Percentiles rank a stretch among this genome's conserved stretches.
Evolutionary conservation across 371 early-diverging fungal genomes (phyloP).

Genomic region (Rhizopus microsporus): DNA sequence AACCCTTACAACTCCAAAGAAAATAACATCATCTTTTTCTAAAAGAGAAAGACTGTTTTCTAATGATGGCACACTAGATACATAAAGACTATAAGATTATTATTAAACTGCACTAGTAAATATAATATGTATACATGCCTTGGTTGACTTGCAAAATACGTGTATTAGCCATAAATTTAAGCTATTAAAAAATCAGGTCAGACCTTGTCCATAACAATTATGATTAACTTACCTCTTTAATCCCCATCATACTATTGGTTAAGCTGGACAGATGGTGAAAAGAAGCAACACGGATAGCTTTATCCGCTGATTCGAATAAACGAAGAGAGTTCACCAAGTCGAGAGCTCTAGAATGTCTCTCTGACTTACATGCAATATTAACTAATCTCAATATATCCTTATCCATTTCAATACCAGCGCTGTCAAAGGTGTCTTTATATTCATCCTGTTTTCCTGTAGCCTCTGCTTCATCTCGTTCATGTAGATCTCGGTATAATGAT

Average conservation of each 20-base stretch:
- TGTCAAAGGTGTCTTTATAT: slow-evolving; percentile 37
- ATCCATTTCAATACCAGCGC: slow-evolving; percentile 71
- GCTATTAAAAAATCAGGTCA: not conserved
- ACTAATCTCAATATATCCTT: slow-evolving; percentile 74
- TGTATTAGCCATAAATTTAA: not conserved
- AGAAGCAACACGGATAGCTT: slow-evolving; percentile 80
- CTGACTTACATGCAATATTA: slow-evolving; percentile 74
- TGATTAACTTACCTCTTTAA: slow-evolving; percentile 64
- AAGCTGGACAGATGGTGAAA: slow-evolving; percentile 61
- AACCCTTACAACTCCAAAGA: no score
- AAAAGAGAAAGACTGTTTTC: slow-evolving; percentile 2
- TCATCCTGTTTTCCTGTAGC: slow-evolving; percentile 45
- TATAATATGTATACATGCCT: not conserved
- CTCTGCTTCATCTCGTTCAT: slow-evolving; percentile 54
- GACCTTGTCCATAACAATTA: not conserved
- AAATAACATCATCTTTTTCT: not conserved
- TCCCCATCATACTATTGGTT: slow-evolving; percentile 76
- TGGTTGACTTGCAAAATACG: not conserved
- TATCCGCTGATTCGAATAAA: slow-evolving; percentile 65
- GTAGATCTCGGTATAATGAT: slow-evolving; percentile 48
- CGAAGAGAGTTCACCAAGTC: slow-evolving; percentile 71
- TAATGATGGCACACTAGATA: not conserved
- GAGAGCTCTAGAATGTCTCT: slow-evolving; percentile 71
- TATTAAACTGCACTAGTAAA: not conserved
- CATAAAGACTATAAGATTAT: not conserved